These are phyloP conservation scores for Chenopodium album DNA, from an alignment of 148 eudicot genomes.

Conservation along the genomic window DNA sequence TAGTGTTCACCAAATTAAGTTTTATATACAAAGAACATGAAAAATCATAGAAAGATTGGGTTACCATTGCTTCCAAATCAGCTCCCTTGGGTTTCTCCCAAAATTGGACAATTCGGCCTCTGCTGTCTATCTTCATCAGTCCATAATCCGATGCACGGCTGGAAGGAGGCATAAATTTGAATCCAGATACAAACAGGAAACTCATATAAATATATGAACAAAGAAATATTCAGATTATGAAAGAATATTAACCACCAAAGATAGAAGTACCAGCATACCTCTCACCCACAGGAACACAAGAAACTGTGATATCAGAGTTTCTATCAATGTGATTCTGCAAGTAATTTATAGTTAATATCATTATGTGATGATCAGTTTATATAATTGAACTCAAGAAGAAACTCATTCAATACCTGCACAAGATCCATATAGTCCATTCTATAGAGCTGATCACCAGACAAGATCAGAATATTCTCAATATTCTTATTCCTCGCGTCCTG, in stretches of 20 bases:
- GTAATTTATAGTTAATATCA: not conserved
- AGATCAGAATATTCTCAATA: conserved; percentile 71
- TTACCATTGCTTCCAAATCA: conserved; percentile 68
- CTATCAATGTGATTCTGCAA: conserved; percentile 88
- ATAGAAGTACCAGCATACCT: conserved; percentile 45
- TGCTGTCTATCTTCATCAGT: conserved; percentile 73
- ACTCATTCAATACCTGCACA: conserved; percentile 57
- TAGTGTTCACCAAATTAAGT: not conserved
- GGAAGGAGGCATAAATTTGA: conserved; percentile 24
- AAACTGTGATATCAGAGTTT: conserved; percentile 83
- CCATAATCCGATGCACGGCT: conserved; percentile 75
- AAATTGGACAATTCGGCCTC: conserved; percentile 61
- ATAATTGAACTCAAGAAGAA: not conserved
- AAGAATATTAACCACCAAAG: not conserved
- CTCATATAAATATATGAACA: not conserved
- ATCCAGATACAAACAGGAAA: not conserved
- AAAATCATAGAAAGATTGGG: not conserved
- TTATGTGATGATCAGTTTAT: not conserved
- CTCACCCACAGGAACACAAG: conserved; percentile 77
- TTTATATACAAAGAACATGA: not conserved
- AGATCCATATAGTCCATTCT: conserved; percentile 92
- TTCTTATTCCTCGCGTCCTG: conserved; percentile 87
- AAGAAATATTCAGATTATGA: not conserved
- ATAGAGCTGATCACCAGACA: conserved; percentile 91
- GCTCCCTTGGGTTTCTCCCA: conserved; percentile 62